phyloP scores from a whole-genome alignment of 352 stramenopile species.

The Phytophthora lateralis region DNA sequence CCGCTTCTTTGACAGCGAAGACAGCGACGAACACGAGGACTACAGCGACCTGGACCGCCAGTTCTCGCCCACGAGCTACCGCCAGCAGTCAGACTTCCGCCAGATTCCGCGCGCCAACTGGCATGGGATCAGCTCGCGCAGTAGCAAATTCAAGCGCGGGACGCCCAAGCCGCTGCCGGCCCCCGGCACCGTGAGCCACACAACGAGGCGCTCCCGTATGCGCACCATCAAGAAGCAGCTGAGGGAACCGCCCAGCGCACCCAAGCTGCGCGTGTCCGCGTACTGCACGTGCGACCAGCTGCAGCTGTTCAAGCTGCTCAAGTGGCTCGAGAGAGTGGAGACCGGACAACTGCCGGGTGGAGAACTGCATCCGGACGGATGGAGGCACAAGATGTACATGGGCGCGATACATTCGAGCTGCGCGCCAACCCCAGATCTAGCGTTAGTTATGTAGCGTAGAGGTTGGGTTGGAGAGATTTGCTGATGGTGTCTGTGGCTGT shows the following conservation, averaged over 20 bases:
- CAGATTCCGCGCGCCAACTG: conserved; percentile 66
- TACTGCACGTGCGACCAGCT: conserved; percentile 88
- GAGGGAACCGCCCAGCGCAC: conserved; percentile 64
- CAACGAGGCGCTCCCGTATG: conserved; percentile 80
- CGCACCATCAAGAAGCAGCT: conserved; percentile 86
- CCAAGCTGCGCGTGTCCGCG: conserved; percentile 83
- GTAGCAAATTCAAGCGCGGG: conserved; percentile 63
- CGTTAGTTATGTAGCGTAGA: conserved; percentile 31
- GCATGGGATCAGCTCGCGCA: conserved; percentile 47
- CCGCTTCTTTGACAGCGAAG: conserved; percentile 24
- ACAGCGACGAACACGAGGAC: conserved; percentile 49
- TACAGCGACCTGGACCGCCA: conserved; percentile 46
- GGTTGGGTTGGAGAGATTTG: not conserved
- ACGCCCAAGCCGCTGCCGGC: conserved; percentile 41
- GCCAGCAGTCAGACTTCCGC: conserved; percentile 29
- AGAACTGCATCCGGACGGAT: conserved; percentile 80
- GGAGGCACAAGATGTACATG: conserved; percentile 90
- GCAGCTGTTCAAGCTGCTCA: conserved; percentile 87
- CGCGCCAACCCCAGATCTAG: conserved; percentile 46
- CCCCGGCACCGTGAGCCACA: conserved; percentile 62
- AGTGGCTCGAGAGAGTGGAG: conserved; percentile 85
- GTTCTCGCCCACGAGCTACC: conserved; percentile 50
- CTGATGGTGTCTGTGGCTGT: conserved; percentile 7
- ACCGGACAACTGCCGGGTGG: conserved; percentile 76
- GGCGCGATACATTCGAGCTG: conserved; percentile 82